A percentile compares a stretch with the other conserved stretches of the same genome.
Conservation (phyloP, 345 rosid species). For the Balakata baccata region DNA sequence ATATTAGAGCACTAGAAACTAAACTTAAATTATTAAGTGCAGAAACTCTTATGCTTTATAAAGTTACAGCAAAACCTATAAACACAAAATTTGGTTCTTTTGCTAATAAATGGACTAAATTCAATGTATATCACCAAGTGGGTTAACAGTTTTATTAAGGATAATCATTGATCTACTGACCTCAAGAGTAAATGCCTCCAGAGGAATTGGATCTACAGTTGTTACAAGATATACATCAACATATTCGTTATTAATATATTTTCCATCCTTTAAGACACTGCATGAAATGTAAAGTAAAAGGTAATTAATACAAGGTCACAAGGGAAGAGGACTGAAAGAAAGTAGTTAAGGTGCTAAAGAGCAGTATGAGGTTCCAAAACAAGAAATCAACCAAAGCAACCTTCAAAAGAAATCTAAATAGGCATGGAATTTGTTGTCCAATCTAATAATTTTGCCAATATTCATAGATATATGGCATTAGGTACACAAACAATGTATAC, state of each 20-base stretch:
- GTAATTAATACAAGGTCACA: background rate
- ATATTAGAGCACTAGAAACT: background rate
- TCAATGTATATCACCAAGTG: background rate
- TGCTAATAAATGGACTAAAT: background rate
- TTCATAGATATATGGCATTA: background rate
- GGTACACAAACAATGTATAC: background rate
- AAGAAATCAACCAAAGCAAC: slow-evolving; percentile 4
- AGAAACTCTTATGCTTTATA: background rate
- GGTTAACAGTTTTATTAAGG: background rate
- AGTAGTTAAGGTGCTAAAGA: slow-evolving; percentile 5
- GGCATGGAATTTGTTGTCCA: background rate
- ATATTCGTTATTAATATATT: slow-evolving; percentile 80
- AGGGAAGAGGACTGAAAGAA: background rate
- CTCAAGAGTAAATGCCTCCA: slow-evolving; percentile 89
- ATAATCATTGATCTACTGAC: slow-evolving; percentile 36
- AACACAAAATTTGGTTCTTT: background rate
- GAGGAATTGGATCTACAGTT: slow-evolving; percentile 71
- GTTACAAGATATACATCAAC: slow-evolving; percentile 88
- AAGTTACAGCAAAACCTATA: background rate
- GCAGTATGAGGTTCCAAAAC: background rate
- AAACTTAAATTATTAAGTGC: background rate
- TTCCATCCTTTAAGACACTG: slow-evolving; percentile 78
- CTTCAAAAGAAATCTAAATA: background rate
- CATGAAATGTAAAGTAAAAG: slow-evolving; percentile 19
- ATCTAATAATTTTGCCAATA: background rate